Evolutionary conservation across 1,284 basidiomycete species (phyloP).

Genomic region (Stygiomarasmius scandens): DNA sequence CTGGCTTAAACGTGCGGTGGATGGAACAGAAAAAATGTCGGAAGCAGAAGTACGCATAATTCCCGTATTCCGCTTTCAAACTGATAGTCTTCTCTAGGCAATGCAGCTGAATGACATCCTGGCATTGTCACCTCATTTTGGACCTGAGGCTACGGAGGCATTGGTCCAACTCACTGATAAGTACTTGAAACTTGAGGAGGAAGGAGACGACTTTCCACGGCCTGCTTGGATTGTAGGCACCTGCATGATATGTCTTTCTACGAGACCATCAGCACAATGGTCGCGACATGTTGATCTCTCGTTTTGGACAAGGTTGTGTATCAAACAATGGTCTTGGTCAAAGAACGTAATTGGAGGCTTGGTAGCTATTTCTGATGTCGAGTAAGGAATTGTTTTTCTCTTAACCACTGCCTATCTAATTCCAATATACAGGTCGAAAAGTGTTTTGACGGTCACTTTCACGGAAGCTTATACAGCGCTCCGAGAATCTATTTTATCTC

Average conservation of each 20-base stretch:
- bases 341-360: slow-evolving; percentile 58
- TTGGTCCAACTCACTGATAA: slow-evolving; percentile 55
- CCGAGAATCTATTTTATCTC: slow-evolving; percentile 54
- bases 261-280: slow-evolving; percentile 45
- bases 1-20: slow-evolving; percentile 36
- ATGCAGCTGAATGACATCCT: slow-evolving; percentile 54
- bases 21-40: slow-evolving; percentile 24
- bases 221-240: slow-evolving; percentile 56
- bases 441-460: slow-evolving; percentile 32
- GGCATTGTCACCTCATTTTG: slow-evolving; percentile 48
- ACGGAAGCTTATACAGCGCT: slow-evolving; percentile 51
- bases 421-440: slow-evolving; percentile 9
- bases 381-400: slow-evolving; percentile 35
- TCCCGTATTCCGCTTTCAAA: neutral
- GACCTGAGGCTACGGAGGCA: slow-evolving; percentile 44
- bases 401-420: neutral
- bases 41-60: slow-evolving; percentile 32
- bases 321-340: slow-evolving; percentile 61
- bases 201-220: slow-evolving; percentile 11
- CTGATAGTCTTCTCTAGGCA: slow-evolving; percentile 34
- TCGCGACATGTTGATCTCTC: slow-evolving; percentile 43
- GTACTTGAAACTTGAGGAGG: neutral
- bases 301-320: slow-evolving; percentile 47
- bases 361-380: slow-evolving; percentile 49
- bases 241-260: slow-evolving; percentile 48